Evolutionary conservation across 768 basidiomycete species (phyloP), one percentile per base, ranked within the genome.

Genomic region (Mrakia gelida): DNA sequence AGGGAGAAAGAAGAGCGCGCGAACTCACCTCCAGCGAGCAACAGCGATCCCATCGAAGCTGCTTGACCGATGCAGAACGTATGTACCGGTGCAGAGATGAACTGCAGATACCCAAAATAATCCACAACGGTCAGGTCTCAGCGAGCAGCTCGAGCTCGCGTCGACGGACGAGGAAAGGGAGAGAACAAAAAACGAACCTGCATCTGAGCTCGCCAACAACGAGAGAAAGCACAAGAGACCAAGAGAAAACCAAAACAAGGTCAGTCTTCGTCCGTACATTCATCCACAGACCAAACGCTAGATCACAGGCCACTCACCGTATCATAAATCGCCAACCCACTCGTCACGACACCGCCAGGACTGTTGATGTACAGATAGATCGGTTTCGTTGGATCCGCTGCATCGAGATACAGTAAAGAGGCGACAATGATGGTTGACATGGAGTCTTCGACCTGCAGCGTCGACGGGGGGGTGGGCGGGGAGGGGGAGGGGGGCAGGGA

Each of bases 281-380:
- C 38, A 3, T 38, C 38, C 8, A 38, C 38, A 38, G 38, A 8
- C 8, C 38, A 38, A 8, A 38, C n/a, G n/a, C n/a, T n/a, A n/a
- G n/a, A n/a, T n/a, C n/a, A n/a, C n/a, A 38, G 38, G 38, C 8
- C 11, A 77, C 90, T 81, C 86, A 96, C 94, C 82, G 96, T 98
- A 83, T 98, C 96, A 86, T 98, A 98, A 71, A 98, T 96, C 26
- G 95, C 96, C 78, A 98, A 86, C 13, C 96, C 96, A 70, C 95
- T 94, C 0, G 95, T 96, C 56, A 98, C 96, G 82, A 92, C 92
- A 43, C 96, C 96, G 2, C 96, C 96, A 0, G 96, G 96, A 10
- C 93, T 95, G 85, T 98, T 98, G 81, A 98, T 96, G 85, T 98
- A 98, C 16, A 98, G 86, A 82, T 96, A 95, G 75, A 98, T 97